phyloP scores from a whole-genome alignment of 345 rosid species.

The Noccaea bulbosa region DNA sequence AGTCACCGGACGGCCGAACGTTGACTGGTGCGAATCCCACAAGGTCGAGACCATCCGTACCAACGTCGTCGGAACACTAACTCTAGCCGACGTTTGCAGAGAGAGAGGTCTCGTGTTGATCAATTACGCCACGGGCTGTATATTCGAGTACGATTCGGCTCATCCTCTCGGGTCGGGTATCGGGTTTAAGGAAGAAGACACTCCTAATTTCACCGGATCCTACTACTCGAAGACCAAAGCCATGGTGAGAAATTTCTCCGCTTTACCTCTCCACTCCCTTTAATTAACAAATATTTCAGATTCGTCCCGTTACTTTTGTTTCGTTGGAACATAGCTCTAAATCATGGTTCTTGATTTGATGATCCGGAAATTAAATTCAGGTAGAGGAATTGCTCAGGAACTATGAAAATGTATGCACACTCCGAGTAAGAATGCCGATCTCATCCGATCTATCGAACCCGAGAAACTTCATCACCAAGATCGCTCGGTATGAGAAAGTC shows the following conservation, averaged over 20 bases:
- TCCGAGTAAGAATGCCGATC: slow-evolving; percentile 84
- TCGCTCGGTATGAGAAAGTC: slow-evolving; percentile 70
- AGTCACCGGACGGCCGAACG: slow-evolving; percentile 83
- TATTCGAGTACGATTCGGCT: slow-evolving; percentile 67
- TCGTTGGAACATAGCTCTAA: not conserved
- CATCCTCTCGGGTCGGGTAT: slow-evolving; percentile 71
- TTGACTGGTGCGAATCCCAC: slow-evolving; percentile 86
- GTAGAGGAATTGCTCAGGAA: slow-evolving; percentile 77
- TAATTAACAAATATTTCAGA: not conserved
- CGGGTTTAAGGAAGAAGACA: slow-evolving; percentile 80
- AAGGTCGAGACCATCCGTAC: slow-evolving; percentile 83
- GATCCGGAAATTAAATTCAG: slow-evolving; percentile 36
- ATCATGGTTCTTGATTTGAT: slow-evolving; percentile 19
- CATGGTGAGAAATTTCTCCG: slow-evolving; percentile 54
- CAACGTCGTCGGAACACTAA: slow-evolving; percentile 78
- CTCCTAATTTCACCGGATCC: slow-evolving; percentile 75
- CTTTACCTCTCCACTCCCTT: not conserved
- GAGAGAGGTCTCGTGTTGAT: slow-evolving; percentile 62
- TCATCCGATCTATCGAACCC: slow-evolving; percentile 72
- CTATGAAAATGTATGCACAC: slow-evolving; percentile 74
- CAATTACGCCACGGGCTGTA: slow-evolving; percentile 83
- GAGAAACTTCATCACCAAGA: slow-evolving; percentile 75
- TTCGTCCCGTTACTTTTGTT: not conserved
- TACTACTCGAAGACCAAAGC: slow-evolving; percentile 86
- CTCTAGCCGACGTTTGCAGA: slow-evolving; percentile 73